Evolutionary conservation across 78 protist genomes (phyloP).

Genomic region (Goniomonas avonlea): DNA sequence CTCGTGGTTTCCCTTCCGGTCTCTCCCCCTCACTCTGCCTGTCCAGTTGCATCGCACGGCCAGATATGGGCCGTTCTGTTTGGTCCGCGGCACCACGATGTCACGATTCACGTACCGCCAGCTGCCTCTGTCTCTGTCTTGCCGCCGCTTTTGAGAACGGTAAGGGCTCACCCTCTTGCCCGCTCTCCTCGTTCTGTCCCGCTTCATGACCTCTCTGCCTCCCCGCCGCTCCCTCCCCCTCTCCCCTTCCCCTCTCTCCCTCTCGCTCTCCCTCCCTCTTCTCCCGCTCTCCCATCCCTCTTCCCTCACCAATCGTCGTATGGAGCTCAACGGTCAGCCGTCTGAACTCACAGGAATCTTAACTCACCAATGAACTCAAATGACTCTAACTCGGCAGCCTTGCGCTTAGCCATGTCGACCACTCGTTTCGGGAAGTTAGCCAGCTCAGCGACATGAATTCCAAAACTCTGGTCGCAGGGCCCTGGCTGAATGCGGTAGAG

Average conservation of each 20-base stretch:
- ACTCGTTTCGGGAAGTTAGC: slow-evolving; percentile 35
- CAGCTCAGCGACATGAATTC: slow-evolving; percentile 84
- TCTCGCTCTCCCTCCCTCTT: not conserved
- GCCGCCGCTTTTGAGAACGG: too few species aligned
- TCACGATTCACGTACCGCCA: too few species aligned
- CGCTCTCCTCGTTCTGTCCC: not conserved
- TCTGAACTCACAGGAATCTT: not conserved
- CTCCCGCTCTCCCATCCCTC: not conserved
- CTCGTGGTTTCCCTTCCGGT: too few species aligned
- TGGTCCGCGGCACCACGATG: too few species aligned
- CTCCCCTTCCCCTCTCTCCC: not conserved
- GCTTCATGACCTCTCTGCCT: not conserved
- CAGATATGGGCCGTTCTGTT: too few species aligned
- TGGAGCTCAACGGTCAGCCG: not conserved
- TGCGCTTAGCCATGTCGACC: slow-evolving; percentile 44
- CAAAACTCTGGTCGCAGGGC: slow-evolving; percentile 81
- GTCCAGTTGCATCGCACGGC: too few species aligned
- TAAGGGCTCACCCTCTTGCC: too few species aligned
- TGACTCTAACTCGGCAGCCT: slow-evolving; percentile 73
- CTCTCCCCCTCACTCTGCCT: too few species aligned
- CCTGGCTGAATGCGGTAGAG: slow-evolving; percentile 44
- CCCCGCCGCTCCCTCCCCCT: not conserved
- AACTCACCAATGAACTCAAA: slow-evolving; percentile 31
- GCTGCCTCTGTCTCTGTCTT: too few species aligned
- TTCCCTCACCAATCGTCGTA: too few species aligned